phyloP scores from a whole-genome alignment of 768 basidiomycete species.

The Trametes gibbosa region DNA sequence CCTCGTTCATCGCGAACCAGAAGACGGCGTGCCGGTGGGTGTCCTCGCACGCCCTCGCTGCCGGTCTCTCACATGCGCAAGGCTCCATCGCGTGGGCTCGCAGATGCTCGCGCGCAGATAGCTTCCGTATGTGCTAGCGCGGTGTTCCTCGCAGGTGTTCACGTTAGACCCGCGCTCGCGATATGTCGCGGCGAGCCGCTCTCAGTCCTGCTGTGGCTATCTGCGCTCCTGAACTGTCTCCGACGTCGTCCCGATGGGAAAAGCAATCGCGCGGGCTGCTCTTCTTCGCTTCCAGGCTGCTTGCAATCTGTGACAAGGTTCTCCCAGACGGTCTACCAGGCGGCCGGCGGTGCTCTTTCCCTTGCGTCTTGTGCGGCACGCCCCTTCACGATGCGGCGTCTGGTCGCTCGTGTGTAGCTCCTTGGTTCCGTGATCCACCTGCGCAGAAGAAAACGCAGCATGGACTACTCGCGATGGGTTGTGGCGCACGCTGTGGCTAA shows the following conservation, averaged over 20 bases:
- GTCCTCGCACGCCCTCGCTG: conserved; percentile 4
- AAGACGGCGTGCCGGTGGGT: conserved; percentile 1
- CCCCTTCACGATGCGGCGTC: neutral
- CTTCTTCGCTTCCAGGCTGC: neutral
- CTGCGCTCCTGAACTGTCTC: neutral
- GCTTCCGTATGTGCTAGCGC: neutral
- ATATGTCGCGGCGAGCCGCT: neutral
- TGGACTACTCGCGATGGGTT: neutral
- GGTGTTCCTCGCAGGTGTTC: neutral
- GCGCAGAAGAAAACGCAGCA: neutral
- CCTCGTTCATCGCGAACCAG: conserved; percentile 2
- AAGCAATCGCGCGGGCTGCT: neutral
- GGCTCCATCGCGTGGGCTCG: neutral
- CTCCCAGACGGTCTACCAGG: too few species aligned
- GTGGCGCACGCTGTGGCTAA: conserved; percentile 2
- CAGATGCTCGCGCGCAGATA: neutral
- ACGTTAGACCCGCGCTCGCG: conserved; percentile 2
- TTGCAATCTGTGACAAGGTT: neutral
- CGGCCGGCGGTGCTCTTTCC: neutral
- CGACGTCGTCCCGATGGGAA: conserved; percentile 17
- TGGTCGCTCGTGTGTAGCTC: neutral
- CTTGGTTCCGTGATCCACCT: neutral
- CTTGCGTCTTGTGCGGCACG: neutral
- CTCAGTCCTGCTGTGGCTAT: neutral
- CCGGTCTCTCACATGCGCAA: conserved; percentile 12